A percentile compares a stretch with the other conserved stretches of the same genome.
Conservation (phyloP, 2,329 filamentous ascomycete genomes). For the Colletotrichum sp. region DNA sequence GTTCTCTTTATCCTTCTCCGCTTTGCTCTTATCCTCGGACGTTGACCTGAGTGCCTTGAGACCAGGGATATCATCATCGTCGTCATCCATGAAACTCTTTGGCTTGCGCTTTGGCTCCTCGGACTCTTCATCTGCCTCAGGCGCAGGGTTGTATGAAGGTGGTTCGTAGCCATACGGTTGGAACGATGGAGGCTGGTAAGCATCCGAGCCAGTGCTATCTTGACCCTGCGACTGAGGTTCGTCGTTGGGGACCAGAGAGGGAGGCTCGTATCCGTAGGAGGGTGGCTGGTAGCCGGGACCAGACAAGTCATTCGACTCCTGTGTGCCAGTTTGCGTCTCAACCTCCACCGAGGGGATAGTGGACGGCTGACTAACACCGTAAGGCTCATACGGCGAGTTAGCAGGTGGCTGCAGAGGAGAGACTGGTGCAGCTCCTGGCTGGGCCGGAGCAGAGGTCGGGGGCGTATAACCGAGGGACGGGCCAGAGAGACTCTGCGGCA, state of each 20-base stretch:
- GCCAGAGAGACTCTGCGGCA: conserved; percentile 29
- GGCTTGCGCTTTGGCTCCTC: conserved; percentile 68
- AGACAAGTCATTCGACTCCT: conserved; percentile 16
- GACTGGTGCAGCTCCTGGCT: not conserved
- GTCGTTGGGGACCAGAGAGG: conserved; percentile 38
- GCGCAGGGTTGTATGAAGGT: conserved; percentile 59
- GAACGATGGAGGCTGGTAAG: conserved; percentile 67
- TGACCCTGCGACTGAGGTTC: conserved; percentile 27
- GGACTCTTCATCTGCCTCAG: conserved; percentile 51
- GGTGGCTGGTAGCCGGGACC: conserved; percentile 47
- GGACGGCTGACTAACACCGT: conserved; percentile 4
- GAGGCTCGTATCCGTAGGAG: conserved; percentile 57
- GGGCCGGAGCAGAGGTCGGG: not conserved
- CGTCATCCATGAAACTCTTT: conserved; percentile 82
- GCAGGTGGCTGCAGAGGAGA: conserved; percentile 9
- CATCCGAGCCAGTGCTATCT: conserved; percentile 38
- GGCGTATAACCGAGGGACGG: conserved; percentile 34
- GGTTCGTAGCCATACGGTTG: conserved; percentile 64
- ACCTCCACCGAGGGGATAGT: not conserved
- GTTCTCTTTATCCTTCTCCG: conserved; percentile 77
- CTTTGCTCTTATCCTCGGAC: conserved; percentile 63
- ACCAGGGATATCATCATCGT: conserved; percentile 70
- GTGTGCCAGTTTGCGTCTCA: not conserved
- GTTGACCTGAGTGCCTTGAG: conserved; percentile 37
- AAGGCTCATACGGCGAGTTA: conserved; percentile 20